A percentile compares a stretch with the other conserved stretches of the same genome.
phyloP scores from a whole-genome alignment of 352 stramenopile genomes.

The Blastocystis sp. region DNA sequence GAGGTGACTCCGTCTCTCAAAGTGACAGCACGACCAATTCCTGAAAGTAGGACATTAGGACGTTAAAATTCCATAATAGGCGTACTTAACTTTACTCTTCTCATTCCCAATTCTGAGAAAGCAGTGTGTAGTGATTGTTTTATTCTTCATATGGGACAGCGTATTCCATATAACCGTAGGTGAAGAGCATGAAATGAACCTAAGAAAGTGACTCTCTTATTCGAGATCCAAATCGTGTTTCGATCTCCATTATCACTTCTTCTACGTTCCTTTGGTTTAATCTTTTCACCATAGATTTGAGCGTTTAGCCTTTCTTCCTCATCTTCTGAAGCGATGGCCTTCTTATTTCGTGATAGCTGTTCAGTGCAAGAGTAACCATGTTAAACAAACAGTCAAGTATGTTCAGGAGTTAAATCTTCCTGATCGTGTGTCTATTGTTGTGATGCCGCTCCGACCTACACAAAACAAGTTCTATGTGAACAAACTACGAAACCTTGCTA shows the following conservation, averaged over 20 bases:
- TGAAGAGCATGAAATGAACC: neutral
- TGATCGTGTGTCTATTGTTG: neutral
- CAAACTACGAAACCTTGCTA: slow-evolving; percentile 45
- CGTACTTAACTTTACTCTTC: neutral
- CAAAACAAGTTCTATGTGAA: slow-evolving; percentile 21
- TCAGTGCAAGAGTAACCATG: neutral
- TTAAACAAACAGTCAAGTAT: neutral
- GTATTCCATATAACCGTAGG: neutral
- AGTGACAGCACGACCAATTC: too few relatives aligned
- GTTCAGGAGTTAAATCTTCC: slow-evolving; percentile 4
- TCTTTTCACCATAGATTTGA: neutral
- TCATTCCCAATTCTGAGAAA: slow-evolving; percentile 46
- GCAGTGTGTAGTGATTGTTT: neutral
- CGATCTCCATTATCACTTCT: slow-evolving; percentile 5
- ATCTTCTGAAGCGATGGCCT: slow-evolving; percentile 4
- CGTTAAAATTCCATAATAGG: neutral
- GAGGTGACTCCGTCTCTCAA: too few relatives aligned
- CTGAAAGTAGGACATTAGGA: too few relatives aligned
- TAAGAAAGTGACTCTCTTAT: neutral
- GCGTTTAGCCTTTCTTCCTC: slow-evolving; percentile 6
- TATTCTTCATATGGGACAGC: neutral
- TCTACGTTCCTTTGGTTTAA: neutral
- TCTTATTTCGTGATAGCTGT: neutral
- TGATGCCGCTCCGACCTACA: neutral
- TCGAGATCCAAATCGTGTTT: neutral